phyloP scores from a whole-genome alignment of 2,329 filamentous ascomycete genomes.

The Diatrype stigma region DNA sequence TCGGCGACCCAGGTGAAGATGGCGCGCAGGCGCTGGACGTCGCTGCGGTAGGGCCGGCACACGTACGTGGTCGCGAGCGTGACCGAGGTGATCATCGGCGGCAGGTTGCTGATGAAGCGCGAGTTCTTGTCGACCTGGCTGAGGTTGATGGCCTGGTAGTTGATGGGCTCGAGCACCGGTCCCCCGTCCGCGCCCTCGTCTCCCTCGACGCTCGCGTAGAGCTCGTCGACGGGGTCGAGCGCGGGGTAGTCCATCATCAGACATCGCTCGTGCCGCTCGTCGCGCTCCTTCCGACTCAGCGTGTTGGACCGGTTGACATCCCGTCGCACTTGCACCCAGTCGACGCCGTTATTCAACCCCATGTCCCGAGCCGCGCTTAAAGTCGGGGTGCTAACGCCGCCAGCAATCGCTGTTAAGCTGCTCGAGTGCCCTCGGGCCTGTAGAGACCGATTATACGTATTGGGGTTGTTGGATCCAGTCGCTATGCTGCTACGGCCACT shows the following conservation, averaged over 20 bases:
- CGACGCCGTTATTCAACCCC: constrained; percentile 60
- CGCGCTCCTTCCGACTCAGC: constrained; percentile 79
- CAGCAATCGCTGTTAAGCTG: constrained; percentile 43
- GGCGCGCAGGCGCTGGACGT: constrained; percentile 85
- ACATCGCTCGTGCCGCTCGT: constrained; percentile 81
- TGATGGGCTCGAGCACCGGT: constrained; percentile 74
- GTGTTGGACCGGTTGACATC: constrained; percentile 96
- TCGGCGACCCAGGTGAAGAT: constrained; percentile 99
- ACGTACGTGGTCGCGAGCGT: constrained; percentile 87
- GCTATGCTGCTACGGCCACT: constrained; percentile 83
- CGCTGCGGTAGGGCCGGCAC: constrained; percentile 88
- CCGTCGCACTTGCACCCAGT: constrained; percentile 96
- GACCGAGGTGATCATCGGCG: constrained; percentile 74
- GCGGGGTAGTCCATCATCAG: constrained; percentile 92
- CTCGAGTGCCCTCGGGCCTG: constrained; percentile 39
- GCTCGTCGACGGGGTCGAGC: constrained; percentile 82
- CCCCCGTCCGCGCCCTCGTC: constrained; percentile 85
- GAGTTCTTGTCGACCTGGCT: constrained; percentile 92
- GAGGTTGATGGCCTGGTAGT: constrained; percentile 77
- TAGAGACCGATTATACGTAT: constrained; percentile 39
- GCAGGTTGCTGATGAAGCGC: constrained; percentile 80
- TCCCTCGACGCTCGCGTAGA: constrained; percentile 80
- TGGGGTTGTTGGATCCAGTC: constrained; percentile 47
- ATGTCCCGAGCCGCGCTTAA: constrained; percentile 62
- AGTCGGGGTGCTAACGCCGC: constrained; percentile 31